Base-by-base conservation (phyloP, 192 early-diverging fungal species). In the Umbelopsis isabellina region DNA sequence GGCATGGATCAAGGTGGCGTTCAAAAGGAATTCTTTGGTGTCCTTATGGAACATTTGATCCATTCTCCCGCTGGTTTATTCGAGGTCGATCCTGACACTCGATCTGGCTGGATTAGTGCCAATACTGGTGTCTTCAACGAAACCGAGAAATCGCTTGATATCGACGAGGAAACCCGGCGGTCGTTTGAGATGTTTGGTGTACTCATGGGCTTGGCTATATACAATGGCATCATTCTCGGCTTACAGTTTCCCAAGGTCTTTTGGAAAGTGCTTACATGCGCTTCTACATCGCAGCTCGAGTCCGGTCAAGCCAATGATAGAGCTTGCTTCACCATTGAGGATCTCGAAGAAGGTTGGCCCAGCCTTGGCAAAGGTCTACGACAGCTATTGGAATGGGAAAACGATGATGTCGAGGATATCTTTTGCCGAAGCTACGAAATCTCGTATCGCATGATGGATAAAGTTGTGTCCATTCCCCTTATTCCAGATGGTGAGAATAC, bases 1-100 rank as follows among this genome's bases (percentile, higher is more conserved):
- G 96, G 95, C 9, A 89, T 93, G 84, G 96, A 98, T 70, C 92
- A 95, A 84, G 96, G 96, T 67, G 97, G 97, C 33, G 94, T 98
- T 18, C 95, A 96, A 47, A 98, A 98, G 79, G 97, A 98, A 79
- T 94, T 95, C 77, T 95, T 96, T 74, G 90, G 93, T 49, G 84
- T 90, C 21, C 67, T 98, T 47, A 75, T 97, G 37, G 84, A 85
- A 21, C 78, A 87, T 71, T 82, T 97, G 35, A 75, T 98, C 74
- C 82, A 90, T 52, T 87, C 91, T 0, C 76, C 84, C n/a, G 83
- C 86, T 72, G 94, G 94, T 2, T 79, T 95, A 69, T 98, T 97
- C 82, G 79, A 76, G 22, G 58, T 82, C 33, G 79, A 87, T 51
- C 67, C 77, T 4, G 82, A 86, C n/a, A 92, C 90, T 1, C 85